Conservation (phyloP, 345 rosid genomes). For the Sisymbrium irio region DNA sequence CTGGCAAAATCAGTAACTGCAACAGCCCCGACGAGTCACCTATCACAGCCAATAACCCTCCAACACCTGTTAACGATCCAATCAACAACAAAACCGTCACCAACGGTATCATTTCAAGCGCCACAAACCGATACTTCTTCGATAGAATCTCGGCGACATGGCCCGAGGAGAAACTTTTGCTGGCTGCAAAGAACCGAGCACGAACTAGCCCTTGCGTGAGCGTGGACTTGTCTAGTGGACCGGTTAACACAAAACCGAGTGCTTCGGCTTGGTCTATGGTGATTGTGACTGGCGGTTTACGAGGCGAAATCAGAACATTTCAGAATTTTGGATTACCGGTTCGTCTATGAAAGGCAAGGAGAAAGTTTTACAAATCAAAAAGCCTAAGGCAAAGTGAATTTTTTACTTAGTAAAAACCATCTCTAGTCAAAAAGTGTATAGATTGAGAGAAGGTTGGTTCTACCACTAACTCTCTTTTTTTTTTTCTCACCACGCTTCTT, state of each 20-base stretch:
- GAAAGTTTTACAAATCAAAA: conserved; percentile 18
- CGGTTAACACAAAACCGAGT: conserved; percentile 37
- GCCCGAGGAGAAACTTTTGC: conserved; percentile 77
- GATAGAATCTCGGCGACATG: conserved; percentile 89
- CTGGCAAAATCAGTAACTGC: conserved; percentile 56
- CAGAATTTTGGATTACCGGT: conserved; percentile 91
- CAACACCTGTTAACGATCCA: conserved; percentile 74
- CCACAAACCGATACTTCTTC: conserved; percentile 80
- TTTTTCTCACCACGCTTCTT: conserved; percentile 18
- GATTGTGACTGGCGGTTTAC: conserved; percentile 83
- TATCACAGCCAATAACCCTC: conserved; percentile 70
- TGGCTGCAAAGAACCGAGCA: conserved; percentile 41
- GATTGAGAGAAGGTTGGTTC: conserved; percentile 46
- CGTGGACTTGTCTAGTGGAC: conserved; percentile 51
- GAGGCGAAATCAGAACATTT: conserved; percentile 79
- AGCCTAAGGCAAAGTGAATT: conserved; percentile 19
- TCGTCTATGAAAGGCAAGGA: conserved; percentile 44
- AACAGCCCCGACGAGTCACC: conserved; percentile 46
- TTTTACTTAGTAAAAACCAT: conserved; percentile 7
- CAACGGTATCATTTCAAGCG: conserved; percentile 76
- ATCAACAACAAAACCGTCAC: conserved; percentile 41
- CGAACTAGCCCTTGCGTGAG: conserved; percentile 54
- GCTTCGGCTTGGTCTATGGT: conserved; percentile 81
- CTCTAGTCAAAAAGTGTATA: conserved; percentile 53
- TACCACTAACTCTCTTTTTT: background rate